Percentiles rank a stretch among this genome's conserved stretches.
These are phyloP conservation scores for Trichomonascus vanleenenianus DNA, from an alignment of 805 yeast genomes.

Conservation along the genomic window DNA sequence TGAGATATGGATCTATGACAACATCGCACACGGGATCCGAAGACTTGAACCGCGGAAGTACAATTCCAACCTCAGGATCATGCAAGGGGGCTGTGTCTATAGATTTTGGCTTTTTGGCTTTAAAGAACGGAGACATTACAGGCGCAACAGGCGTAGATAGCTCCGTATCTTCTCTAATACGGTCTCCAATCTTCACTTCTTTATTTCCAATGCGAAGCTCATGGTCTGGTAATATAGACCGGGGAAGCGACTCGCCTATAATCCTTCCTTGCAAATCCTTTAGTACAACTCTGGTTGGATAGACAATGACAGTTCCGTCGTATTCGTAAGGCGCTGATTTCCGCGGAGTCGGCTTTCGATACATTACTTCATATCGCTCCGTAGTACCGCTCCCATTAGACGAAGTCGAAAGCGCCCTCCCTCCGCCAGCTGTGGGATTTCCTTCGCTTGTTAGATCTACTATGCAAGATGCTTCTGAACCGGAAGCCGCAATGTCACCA, in stretches of 20 bases:
- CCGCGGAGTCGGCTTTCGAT: conserved; percentile 61
- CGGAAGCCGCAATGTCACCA: background rate
- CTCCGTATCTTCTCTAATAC: background rate
- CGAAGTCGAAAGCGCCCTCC: too few species aligned
- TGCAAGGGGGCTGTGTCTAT: conserved; percentile 7
- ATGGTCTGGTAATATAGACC: background rate
- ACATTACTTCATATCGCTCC: background rate
- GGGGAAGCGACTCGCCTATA: background rate
- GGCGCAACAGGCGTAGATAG: background rate
- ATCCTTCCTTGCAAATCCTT: conserved; percentile 20
- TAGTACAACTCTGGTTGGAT: conserved; percentile 13
- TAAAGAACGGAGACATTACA: too few species aligned
- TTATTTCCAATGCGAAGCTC: background rate
- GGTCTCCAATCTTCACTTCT: background rate
- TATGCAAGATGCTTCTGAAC: too few species aligned
- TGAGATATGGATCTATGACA: conserved; percentile 31
- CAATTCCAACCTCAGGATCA: conserved; percentile 24
- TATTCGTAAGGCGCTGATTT: conserved; percentile 94
- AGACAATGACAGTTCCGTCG: conserved; percentile 55
- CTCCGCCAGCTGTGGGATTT: too few species aligned
- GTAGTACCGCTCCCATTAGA: background rate
- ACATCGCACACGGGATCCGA: conserved; percentile 23
- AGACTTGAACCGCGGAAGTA: conserved; percentile 19
- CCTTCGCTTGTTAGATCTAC: background rate
- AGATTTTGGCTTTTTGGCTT: background rate